Percentiles rank a stretch among this genome's conserved stretches.
These are phyloP conservation scores for Sclerotinia glacialis DNA, from an alignment of 2,329 filamentous ascomycete genomes.

Conservation along the genomic window DNA sequence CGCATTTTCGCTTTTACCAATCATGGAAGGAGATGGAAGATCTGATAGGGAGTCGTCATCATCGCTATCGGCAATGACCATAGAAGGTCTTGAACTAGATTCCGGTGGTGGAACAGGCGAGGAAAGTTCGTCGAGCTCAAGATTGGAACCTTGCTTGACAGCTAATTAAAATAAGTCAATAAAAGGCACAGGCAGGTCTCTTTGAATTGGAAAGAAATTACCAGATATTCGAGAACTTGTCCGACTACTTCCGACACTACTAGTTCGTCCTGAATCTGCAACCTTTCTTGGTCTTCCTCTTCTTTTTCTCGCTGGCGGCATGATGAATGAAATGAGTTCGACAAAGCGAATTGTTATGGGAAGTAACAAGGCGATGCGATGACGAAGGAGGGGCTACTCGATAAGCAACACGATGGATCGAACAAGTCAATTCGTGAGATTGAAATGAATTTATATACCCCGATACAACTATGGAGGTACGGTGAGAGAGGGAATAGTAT, in stretches of 20 bases:
- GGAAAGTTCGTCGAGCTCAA: slow-evolving; percentile 22
- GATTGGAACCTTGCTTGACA: slow-evolving; percentile 28
- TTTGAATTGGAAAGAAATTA: slow-evolving; percentile 23
- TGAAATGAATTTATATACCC: not conserved
- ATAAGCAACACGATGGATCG: not conserved
- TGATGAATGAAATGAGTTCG: slow-evolving; percentile 2
- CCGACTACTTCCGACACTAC: slow-evolving; percentile 24
- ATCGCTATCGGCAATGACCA: slow-evolving; percentile 15
- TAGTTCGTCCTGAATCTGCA: slow-evolving; percentile 20
- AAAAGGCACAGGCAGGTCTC: not conserved
- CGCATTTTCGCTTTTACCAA: slow-evolving; percentile 23
- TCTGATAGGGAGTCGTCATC: slow-evolving; percentile 27
- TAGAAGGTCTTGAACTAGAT: not conserved
- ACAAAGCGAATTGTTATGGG: not conserved
- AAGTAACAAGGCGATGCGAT: not conserved
- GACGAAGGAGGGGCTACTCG: not conserved
- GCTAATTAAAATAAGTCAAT: slow-evolving; percentile 26
- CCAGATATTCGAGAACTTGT: slow-evolving; percentile 32
- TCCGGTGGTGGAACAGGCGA: slow-evolving; percentile 14
- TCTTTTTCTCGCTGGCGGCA: slow-evolving; percentile 26
- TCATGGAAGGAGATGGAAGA: slow-evolving; percentile 25
- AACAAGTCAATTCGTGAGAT: not conserved
- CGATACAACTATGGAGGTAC: not conserved
- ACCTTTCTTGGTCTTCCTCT: slow-evolving; percentile 32
- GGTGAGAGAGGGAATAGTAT: not conserved